phyloP scores from a whole-genome alignment of 2,329 filamentous ascomycete species.

The Cercospora sp. region DNA sequence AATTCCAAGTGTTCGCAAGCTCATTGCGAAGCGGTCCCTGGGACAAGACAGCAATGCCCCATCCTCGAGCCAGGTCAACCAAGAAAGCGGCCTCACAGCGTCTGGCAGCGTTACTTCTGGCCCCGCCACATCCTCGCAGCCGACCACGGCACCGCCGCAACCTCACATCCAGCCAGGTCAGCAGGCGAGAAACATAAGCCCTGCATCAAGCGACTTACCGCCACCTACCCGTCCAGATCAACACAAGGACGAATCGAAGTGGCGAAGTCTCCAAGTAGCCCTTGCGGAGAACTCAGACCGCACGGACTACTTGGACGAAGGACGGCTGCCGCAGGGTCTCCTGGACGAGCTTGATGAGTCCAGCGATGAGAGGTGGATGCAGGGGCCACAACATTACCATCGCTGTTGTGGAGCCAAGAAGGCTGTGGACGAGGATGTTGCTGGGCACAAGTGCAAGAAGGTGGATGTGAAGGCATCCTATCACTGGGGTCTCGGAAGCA shows the following conservation, averaged over 20 bases:
- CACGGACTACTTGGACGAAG: background rate
- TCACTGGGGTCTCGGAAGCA: background rate
- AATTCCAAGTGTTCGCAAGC: background rate
- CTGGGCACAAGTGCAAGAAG: background rate
- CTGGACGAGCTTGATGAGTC: background rate
- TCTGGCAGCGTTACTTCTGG: background rate
- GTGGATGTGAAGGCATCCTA: background rate
- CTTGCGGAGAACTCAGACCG: background rate
- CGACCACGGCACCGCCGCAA: background rate
- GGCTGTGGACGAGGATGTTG: background rate
- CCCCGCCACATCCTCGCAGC: background rate
- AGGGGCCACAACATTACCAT: background rate
- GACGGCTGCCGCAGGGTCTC: background rate
- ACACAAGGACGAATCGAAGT: background rate
- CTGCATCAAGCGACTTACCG: background rate
- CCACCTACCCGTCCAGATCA: background rate
- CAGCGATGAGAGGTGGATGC: background rate
- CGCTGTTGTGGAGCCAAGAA: conserved; percentile 10
- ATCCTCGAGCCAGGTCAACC: background rate
- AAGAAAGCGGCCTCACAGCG: background rate
- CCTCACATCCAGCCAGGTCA: background rate
- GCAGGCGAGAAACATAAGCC: background rate
- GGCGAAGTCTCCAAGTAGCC: background rate
- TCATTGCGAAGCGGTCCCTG: background rate
- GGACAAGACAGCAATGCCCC: background rate